A percentile compares a stretch with the other conserved stretches of the same genome.
phyloP scores from a whole-genome alignment of 495 filamentous ascomycete species.

The Talaromyces trachyspermus region DNA sequence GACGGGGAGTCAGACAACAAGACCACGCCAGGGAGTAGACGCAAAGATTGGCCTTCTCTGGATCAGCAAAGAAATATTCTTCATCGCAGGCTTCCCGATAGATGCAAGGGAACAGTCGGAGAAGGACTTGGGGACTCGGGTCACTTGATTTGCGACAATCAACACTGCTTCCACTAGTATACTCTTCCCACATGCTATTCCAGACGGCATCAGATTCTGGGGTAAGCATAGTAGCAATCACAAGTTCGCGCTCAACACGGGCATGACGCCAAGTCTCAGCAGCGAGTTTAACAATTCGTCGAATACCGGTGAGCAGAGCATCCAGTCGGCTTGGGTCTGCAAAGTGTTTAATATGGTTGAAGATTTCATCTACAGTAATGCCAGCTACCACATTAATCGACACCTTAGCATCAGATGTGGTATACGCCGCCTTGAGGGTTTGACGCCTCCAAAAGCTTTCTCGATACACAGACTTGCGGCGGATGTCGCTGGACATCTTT shows the following conservation, averaged over 20 bases:
- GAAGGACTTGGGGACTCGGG: conserved; percentile 34
- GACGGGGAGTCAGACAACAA: conserved; percentile 50
- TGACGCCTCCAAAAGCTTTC: conserved; percentile 60
- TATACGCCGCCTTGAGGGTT: conserved; percentile 59
- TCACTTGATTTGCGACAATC: conserved; percentile 21
- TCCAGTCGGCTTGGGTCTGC: conserved; percentile 49
- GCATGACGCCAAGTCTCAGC: conserved; percentile 60
- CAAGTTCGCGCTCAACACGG: conserved; percentile 54
- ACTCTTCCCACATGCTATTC: conserved; percentile 42
- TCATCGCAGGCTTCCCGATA: conserved; percentile 50
- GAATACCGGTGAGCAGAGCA: conserved; percentile 40
- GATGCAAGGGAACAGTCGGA: conserved; percentile 50
- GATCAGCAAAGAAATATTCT: conserved; percentile 40
- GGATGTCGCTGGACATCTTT: conserved; percentile 52
- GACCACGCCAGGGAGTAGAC: conserved; percentile 46
- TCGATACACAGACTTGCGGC: conserved; percentile 51
- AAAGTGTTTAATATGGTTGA: conserved; percentile 51
- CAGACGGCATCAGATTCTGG: conserved; percentile 32
- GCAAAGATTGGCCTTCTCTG: conserved; percentile 32
- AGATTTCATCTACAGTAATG: conserved; percentile 55
- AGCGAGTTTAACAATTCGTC: conserved; percentile 54
- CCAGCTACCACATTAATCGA: conserved; percentile 53
- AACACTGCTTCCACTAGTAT: too few species aligned
- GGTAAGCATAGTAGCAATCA: conserved; percentile 46
- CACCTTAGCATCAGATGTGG: conserved; percentile 53